Base-by-base conservation (phyloP, 257 asterid species). In the Paraleonurus japonicus region DNA sequence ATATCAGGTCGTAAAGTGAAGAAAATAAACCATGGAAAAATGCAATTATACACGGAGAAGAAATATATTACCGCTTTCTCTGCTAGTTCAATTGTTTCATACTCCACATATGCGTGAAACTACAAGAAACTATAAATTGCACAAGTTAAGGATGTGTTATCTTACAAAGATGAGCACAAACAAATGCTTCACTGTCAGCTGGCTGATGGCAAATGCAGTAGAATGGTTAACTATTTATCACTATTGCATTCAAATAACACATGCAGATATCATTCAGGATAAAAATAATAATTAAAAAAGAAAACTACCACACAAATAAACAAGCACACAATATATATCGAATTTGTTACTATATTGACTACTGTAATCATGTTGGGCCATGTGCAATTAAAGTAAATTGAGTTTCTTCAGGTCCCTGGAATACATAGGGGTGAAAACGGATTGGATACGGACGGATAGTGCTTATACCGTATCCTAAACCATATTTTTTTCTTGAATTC, bases 91-190 rank as follows among this genome's bases (percentile, higher is more conserved):
- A n/a, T n/a, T n/a, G n/a, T n/a, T n/a, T n/a, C n/a, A n/a, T n/a
- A 92, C 83, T 92, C 98, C 81, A 90, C 96, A 81, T 85, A 92
- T 63, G 94, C 92, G 22, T 92, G 96, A 85, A 88, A 82, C 98
- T 92, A 80, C 88, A 87, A 13, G 54, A 51, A 69, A 66, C 51
- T 17, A 67, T 50, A 65, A 67, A 69, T 71, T 58, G 19, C 37
- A 19, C 51, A 62, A 71, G 72, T 76, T 64, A 75, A 64, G 19
- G 59, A 58, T 11, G 37, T 3, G 45, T 72, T 6, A 50, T 45
- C 23, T 72, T 64, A 33, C 55, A 74, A 37, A 59, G 33, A 45
- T 39, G 48, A 48, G 51, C 33, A 70, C n/a, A 32, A 32, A 11
- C 5, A 20, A 45, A 47, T 54, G 63, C n/a, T 27, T n/a, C 20